Base-by-base conservation (phyloP, 148 eudicot genomes). In the Amaranthus palmeri region DNA sequence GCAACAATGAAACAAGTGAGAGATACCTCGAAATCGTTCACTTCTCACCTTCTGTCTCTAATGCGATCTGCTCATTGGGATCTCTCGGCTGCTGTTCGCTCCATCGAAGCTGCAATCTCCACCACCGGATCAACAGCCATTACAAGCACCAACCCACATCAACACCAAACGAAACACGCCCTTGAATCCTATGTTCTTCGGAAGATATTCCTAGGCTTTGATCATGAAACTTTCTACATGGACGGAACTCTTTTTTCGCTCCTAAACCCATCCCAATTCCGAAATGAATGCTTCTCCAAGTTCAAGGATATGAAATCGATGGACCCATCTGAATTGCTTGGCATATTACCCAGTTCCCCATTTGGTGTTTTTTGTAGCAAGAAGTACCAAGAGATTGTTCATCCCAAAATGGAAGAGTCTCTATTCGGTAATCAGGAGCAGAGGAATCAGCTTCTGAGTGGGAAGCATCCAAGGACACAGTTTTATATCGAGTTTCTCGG, bases 181-280 rank as follows among this genome's bases (percentile, higher is more conserved):
- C 79, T 95, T 7, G 97, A 95, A 75, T 95, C 99, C 25, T 95
- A 95, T 76, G 72, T 90, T 41, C 87, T 82, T 54, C 88, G 93
- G 18, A 95, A 95, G 58, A 79, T 95, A 25, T 95, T 95, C 81
- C 96, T 84, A 71, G 97, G 96, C 2, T 95, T 95, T 62, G 97
- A 95, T 79, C 99, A 95, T 70, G 99, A 95, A 84, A 91, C 99
- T 4, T 95, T 95, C 79, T 95, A 95, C 85, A 89, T 95, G 97
- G 99, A 95, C 72, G 97, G 99, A 0, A 86, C 90, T 71, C 89
- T 95, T 8, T 88, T 83, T 51, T 95, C 99, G 11, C 88, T 95
- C 66, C 86, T 92, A 45, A 80, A 88, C 85, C 97, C 99, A 0
- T 85, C 86, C 64, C 96, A 89, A 57, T 90, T 86, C 86, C 90